A percentile compares a stretch with the other conserved stretches of the same genome.
Conservation (phyloP, 2,329 filamentous ascomycete genomes). For the Trichocomaceae sp. region DNA sequence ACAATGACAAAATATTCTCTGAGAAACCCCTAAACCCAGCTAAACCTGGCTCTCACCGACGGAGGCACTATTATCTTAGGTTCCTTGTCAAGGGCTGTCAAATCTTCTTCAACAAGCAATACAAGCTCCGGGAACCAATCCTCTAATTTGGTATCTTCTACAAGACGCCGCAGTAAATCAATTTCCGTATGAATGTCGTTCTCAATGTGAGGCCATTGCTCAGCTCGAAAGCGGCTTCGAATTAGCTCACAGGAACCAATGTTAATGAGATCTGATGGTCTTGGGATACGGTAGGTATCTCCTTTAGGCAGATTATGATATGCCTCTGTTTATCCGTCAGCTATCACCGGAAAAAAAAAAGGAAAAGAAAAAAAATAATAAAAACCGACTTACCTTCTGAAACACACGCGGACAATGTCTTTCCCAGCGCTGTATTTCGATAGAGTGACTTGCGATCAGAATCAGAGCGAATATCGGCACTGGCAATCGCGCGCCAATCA, state of each 20-base stretch:
- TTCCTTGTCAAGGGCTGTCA: neutral
- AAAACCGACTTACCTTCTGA: constrained; percentile 50
- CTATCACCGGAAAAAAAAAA: constrained; percentile 22
- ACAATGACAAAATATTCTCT: neutral
- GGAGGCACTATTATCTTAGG: neutral
- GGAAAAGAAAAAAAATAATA: neutral
- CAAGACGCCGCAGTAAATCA: constrained; percentile 54
- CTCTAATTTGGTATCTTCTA: constrained; percentile 62
- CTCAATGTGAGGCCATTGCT: constrained; percentile 60
- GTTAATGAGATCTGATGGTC: constrained; percentile 25
- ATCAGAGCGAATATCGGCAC: constrained; percentile 69
- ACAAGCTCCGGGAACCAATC: constrained; percentile 54
- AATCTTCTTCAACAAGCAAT: constrained; percentile 8
- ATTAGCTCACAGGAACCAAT: constrained; percentile 37
- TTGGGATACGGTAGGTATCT: constrained; percentile 21
- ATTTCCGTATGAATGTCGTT: constrained; percentile 70
- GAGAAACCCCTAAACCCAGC: neutral
- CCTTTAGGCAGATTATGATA: constrained; percentile 14
- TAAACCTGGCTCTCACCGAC: neutral
- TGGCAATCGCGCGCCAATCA: constrained; percentile 74
- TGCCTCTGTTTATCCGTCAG: constrained; percentile 15
- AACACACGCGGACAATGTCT: constrained; percentile 59
- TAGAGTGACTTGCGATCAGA: constrained; percentile 58
- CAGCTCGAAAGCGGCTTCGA: constrained; percentile 50
- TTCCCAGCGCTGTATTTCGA: constrained; percentile 60